Evolutionary conservation across 257 asterid species (phyloP), one percentile per base, ranked within the genome.

Genomic region (Penstemon eatonii): DNA sequence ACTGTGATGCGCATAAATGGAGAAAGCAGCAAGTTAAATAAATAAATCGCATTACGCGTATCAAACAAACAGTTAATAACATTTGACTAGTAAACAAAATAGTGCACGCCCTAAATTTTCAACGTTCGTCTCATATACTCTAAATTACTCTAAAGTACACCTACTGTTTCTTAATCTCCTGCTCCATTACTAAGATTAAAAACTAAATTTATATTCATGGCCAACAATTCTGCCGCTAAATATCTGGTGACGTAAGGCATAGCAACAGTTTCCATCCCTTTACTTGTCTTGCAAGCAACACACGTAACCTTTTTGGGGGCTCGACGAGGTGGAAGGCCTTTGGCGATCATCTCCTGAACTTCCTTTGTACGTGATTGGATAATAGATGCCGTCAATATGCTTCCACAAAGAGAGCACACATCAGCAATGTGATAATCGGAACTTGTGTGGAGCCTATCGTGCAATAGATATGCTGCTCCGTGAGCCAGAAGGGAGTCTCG

Each of bases 401-500:
- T 94, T 55, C 97, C 97, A 47, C 99, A 94, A 1, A 80, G 70
- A 65, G 99, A 81, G 76, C 99, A 94, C 45, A 94, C 89, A 13
- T 94, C 96, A 2, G 99, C 97, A 57, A 94, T 55, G 77, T 94
- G 99, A 76, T 91, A 77, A 61, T 94, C 99, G 3, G 99, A 94
- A 63, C 99, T 87, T 7, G 76, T 86, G 73, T 94, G 99, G 68
- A 94, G 96, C 81, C 99, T 86, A 55, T 94, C 99, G 7, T 94
- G 99, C 61, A 94, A 72, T 46, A 94, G 79, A 73, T 94, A 94
- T 5, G 99, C 95, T 5, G 99, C 96, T 51, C 99, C 99, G 56
- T 94, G 99, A 4, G 99, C 99, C 44, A 94, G 79, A 63, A 94
- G 96, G 19, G 99, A 89, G 42, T 94, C 99, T 10, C 99, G 89